Conservation (phyloP, 2,329 filamentous ascomycete species). For the Xylariaceae sp. region DNA sequence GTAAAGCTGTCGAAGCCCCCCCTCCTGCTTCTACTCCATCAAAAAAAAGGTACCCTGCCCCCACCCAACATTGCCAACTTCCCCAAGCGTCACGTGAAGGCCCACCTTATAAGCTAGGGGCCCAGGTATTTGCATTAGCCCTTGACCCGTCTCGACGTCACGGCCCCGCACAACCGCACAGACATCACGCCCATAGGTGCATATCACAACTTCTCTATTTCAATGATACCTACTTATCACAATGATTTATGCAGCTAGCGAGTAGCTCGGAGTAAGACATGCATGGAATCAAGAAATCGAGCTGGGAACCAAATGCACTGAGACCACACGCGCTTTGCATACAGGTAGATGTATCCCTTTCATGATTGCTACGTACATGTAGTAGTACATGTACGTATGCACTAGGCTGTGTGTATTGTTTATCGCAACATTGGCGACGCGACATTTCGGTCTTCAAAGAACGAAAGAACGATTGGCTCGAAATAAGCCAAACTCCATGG, state of each 20-base stretch:
- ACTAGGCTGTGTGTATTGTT: slow-evolving; percentile 7
- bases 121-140: slow-evolving; percentile 19
- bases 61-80: slow-evolving; percentile 14
- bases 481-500: slow-evolving; percentile 9
- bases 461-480: slow-evolving; percentile 11
- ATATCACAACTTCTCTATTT: too few species aligned
- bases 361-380: slow-evolving; percentile 17
- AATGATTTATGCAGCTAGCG: background rate
- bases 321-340: slow-evolving; percentile 23
- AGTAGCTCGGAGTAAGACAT: too few species aligned
- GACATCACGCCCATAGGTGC: too few species aligned
- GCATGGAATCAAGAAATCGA: too few species aligned
- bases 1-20: slow-evolving; percentile 7
- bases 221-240: background rate
- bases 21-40: slow-evolving; percentile 7
- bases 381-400: slow-evolving; percentile 4
- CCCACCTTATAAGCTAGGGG: slow-evolving; percentile 26
- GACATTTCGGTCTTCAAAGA: background rate
- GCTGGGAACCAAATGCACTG: too few species aligned
- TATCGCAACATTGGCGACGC: slow-evolving; percentile 9
- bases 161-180: too few species aligned
- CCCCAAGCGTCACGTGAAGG: slow-evolving; percentile 24
- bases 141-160: slow-evolving; percentile 23
- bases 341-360: slow-evolving; percentile 6
- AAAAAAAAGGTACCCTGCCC: background rate